Evolutionary conservation across 2,329 filamentous ascomycete genomes (phyloP), one percentile per base, ranked within the genome.

Genomic region (Diaporthe citrichinensis): DNA sequence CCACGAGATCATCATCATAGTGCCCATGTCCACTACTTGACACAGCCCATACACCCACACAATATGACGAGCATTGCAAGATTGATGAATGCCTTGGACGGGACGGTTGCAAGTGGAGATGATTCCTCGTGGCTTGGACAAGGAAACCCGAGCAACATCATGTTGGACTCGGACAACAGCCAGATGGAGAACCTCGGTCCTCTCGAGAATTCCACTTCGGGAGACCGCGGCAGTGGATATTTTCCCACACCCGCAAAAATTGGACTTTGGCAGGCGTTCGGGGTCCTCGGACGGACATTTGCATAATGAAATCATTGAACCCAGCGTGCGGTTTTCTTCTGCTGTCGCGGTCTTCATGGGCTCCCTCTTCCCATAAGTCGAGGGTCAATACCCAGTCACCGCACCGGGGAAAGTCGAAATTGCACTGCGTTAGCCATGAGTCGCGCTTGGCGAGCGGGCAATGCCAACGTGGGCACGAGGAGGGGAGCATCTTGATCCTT

Each of bases 161-260:
- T 25, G 68, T 58, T 71, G 68, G 25, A 49, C 39, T 57, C 53
- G 68, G 68, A 58, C 14, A 34, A 55, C 23, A 51, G 14, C 71
- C 71, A 59, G n/a, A 73, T 62, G 36, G 23, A 44, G 71, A 57
- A 73, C 71, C 71, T 73, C 58, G 58, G 58, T 17, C 58, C 44
- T 39, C 44, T 69, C 49, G 10, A 44, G 6, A 20, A 46, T 65
- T 73, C 71, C 71, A 67, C 49, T 44, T 55, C 15, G 34, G 57
- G 57, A 34, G 44, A 55, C 20, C 10, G 71, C 49, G 46, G 57
- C 20, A 34, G 58, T 20, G 58, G 41, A 28, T 41, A 34, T 15
- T 28, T 31, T 62, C 15, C 46, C 58, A 65, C 25, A 28, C 12
- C 57, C 25, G 57, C 71, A 9, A 36, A 23, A 55, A 14, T 53